These are phyloP conservation scores for Starmerella floris DNA, from an alignment of 805 yeast species.

Conservation along the genomic window DNA sequence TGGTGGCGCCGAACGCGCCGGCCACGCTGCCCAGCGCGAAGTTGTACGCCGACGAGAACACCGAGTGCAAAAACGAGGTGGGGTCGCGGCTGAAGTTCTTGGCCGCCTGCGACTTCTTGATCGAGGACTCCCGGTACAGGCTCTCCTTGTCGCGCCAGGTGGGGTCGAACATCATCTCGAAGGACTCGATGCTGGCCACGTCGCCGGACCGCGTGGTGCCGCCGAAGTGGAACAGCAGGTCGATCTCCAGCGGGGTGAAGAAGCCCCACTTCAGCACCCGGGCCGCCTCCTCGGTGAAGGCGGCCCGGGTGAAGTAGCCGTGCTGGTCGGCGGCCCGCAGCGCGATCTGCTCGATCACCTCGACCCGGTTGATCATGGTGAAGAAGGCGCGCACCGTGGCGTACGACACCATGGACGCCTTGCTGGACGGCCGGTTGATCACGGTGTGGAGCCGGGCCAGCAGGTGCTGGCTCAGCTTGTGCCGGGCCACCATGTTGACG, in stretches of 20 bases:
- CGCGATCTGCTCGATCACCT: conserved; percentile 30
- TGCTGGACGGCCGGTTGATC: conserved; percentile 25
- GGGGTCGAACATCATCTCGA: conserved; percentile 33
- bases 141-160: conserved; percentile 31
- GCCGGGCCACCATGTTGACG: conserved; percentile 29
- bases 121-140: conserved; percentile 25
- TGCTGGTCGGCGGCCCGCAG: conserved; percentile 26
- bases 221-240: conserved; percentile 32
- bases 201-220: conserved; percentile 22
- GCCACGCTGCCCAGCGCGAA: conserved; percentile 87
- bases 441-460: conserved; percentile 30
- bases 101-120: conserved; percentile 29
- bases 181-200: conserved; percentile 24
- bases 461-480: conserved; percentile 32
- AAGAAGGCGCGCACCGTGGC: conserved; percentile 34
- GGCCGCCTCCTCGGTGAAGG: conserved; percentile 32
- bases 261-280: conserved; percentile 30
- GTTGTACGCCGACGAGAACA: conserved; percentile 77
- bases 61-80: conserved; percentile 37
- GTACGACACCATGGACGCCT: conserved; percentile 29
- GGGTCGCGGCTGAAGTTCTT: conserved; percentile 30
- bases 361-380: conserved; percentile 32
- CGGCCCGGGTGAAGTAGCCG: conserved; percentile 29
- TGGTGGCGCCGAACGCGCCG: conserved; percentile 97
- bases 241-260: conserved; percentile 34